Conservation (phyloP, 257 asterid genomes). For the Solanum pinnatisectum region DNA sequence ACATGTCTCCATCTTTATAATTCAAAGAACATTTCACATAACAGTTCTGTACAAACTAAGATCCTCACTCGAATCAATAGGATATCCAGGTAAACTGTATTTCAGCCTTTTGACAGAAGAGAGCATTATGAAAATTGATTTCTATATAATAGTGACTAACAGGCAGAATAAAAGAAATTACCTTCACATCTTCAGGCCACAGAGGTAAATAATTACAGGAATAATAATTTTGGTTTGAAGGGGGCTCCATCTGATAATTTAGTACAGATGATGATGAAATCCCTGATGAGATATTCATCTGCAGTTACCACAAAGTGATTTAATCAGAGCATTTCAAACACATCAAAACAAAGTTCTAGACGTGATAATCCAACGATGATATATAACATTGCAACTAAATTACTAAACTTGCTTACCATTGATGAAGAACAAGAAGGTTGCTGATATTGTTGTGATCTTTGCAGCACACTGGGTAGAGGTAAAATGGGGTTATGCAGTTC, state of each 20-base stretch:
- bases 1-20: neutral
- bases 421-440: slow-evolving; percentile 30
- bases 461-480: slow-evolving; percentile 23
- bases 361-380: neutral
- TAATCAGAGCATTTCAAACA: neutral
- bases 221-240: slow-evolving; percentile 87
- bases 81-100: neutral
- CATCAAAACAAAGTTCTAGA: neutral
- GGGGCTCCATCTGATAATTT: slow-evolving; percentile 86
- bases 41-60: neutral
- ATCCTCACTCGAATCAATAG: neutral
- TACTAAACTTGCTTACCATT: slow-evolving; percentile 26
- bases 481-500: slow-evolving; percentile 18
- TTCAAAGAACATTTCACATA: neutral
- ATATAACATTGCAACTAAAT: neutral
- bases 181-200: slow-evolving; percentile 71
- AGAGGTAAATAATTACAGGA: slow-evolving; percentile 29
- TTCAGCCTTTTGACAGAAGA: neutral
- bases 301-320: slow-evolving; percentile 10
- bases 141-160: neutral
- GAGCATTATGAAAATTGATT: neutral
- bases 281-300: slow-evolving; percentile 54
- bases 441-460: slow-evolving; percentile 48
- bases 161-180: slow-evolving; percentile 1
- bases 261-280: slow-evolving; percentile 38